phyloP scores from a whole-genome alignment of 257 asterid genomes.

The Solanum boliviense region DNA sequence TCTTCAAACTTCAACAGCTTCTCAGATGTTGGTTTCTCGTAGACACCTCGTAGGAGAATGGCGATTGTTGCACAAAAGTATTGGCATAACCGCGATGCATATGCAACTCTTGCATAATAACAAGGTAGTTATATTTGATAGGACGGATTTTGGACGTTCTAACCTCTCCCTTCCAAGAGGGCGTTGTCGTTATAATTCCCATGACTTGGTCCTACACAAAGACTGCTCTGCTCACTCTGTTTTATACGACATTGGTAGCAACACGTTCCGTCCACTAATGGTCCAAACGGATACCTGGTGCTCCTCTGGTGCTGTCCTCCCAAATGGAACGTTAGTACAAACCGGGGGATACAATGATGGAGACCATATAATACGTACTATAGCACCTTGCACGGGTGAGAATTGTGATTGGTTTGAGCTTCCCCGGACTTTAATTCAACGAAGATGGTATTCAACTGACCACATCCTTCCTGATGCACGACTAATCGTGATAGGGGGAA shows the following conservation, averaged over 20 bases:
- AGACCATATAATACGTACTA: slow-evolving; percentile 20
- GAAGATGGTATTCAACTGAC: slow-evolving; percentile 65
- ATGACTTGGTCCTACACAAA: background rate
- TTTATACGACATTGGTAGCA: slow-evolving; percentile 25
- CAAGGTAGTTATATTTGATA: slow-evolving; percentile 30
- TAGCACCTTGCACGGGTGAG: slow-evolving; percentile 13
- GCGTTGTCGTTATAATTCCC: slow-evolving; percentile 11
- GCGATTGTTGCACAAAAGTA: slow-evolving; percentile 18
- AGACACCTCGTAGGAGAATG: slow-evolving; percentile 21
- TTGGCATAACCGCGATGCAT: background rate
- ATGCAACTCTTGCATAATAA: slow-evolving; percentile 8
- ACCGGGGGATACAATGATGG: slow-evolving; percentile 48
- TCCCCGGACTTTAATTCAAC: slow-evolving; percentile 2
- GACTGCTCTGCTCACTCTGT: slow-evolving; percentile 67
- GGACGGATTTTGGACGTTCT: slow-evolving; percentile 34
- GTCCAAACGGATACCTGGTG: slow-evolving; percentile 52
- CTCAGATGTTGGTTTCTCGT: background rate
- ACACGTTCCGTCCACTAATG: slow-evolving; percentile 7
- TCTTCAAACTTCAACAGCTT: background rate
- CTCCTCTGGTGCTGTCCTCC: slow-evolving; percentile 46
- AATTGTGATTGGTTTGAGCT: slow-evolving; percentile 46
- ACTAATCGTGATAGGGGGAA: slow-evolving; percentile 49
- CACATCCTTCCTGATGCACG: slow-evolving; percentile 59
- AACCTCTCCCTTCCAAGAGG: slow-evolving; percentile 34
- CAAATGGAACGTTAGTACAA: slow-evolving; percentile 36